Evolutionary conservation across 495 filamentous ascomycete species (phyloP).

Genomic region (Trypethelium eluteriae): DNA sequence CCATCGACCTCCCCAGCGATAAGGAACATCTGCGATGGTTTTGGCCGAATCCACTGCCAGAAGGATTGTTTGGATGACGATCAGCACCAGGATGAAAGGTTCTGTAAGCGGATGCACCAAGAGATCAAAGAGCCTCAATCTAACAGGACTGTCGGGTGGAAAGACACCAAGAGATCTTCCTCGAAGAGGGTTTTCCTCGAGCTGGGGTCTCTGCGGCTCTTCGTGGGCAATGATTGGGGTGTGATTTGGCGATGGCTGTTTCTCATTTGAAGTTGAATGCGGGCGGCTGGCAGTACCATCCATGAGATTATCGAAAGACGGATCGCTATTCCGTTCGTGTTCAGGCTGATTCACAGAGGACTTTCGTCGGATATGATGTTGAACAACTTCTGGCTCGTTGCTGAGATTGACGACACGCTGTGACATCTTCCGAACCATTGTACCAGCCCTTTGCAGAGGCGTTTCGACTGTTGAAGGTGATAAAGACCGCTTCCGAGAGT

Average conservation of each 20-base stretch:
- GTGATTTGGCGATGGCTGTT: slow-evolving; percentile 24
- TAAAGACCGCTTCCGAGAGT: slow-evolving; percentile 48
- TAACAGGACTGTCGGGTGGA: slow-evolving; percentile 63
- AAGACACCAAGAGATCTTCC: slow-evolving; percentile 85
- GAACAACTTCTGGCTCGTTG: slow-evolving; percentile 73
- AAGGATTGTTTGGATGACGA: slow-evolving; percentile 79
- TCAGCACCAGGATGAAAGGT: slow-evolving; percentile 77
- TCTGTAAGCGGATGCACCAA: slow-evolving; percentile 82
- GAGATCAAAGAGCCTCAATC: slow-evolving; percentile 70
- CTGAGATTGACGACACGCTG: slow-evolving; percentile 96
- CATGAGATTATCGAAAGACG: slow-evolving; percentile 37
- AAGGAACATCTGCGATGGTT: slow-evolving; percentile 52
- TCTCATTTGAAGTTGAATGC: slow-evolving; percentile 41
- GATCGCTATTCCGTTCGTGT: not conserved
- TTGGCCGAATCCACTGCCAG: slow-evolving; percentile 71
- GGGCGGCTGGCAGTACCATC: slow-evolving; percentile 46
- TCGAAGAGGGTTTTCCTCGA: slow-evolving; percentile 63
- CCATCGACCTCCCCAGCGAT: slow-evolving; percentile 55
- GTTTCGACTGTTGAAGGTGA: slow-evolving; percentile 61
- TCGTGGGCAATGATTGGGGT: slow-evolving; percentile 4
- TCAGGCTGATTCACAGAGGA: slow-evolving; percentile 44
- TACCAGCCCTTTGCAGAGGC: slow-evolving; percentile 69
- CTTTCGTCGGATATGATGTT: slow-evolving; percentile 63
- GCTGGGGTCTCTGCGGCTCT: slow-evolving; percentile 12
- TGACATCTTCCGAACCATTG: slow-evolving; percentile 93